Evolutionary conservation across 768 basidiomycete genomes (phyloP), one percentile per base, ranked within the genome.

Genomic region (Trametes maxima): DNA sequence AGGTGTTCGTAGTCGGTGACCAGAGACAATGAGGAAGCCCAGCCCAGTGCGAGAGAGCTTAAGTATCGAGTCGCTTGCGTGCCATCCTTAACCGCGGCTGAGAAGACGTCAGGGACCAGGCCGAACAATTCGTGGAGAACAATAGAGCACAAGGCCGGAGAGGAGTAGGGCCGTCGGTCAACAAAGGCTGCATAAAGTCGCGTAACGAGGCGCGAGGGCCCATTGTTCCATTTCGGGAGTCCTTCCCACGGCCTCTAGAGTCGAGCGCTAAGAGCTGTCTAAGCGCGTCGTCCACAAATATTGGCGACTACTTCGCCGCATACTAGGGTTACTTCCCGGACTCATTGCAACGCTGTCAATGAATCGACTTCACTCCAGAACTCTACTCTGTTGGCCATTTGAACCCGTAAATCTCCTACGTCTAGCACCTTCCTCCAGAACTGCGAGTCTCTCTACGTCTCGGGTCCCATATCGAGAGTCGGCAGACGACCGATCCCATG

Each of bases 111-210:
- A 10, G 24, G 53, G 28, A 46, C 25, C 53, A 47, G 49, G 54
- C 16, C 17, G 36, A 24, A 62, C 60, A 51, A 50, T 52, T 44
- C 43, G 25, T 42, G 43, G 42, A 65, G 59, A 61, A 65, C 59
- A 65, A 65, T 61, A 60, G 47, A 56, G 35, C 45, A 65, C 55
- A 60, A 60, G 48, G 62, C 36, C 37, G 40, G 54, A 19, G n/a
- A 21, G 54, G 37, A 46, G 17, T 5, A 49, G 36, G 39, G 50
- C 52, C 40, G 49, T 39, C 7, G 17, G 44, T 57, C 59, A 25
- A 60, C 50, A 64, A 60, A 57, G 44, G 33, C 8, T 11, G 40
- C 33, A 35, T 16, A 28, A 44, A 33, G 51, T 47, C 39, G 51
- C 17, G 64, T 65, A 61, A 58, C 56, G 64, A 60, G 63, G 57